Base-by-base conservation (phyloP, 371 early-diverging fungal genomes). In the Lichtheimia ornata region DNA sequence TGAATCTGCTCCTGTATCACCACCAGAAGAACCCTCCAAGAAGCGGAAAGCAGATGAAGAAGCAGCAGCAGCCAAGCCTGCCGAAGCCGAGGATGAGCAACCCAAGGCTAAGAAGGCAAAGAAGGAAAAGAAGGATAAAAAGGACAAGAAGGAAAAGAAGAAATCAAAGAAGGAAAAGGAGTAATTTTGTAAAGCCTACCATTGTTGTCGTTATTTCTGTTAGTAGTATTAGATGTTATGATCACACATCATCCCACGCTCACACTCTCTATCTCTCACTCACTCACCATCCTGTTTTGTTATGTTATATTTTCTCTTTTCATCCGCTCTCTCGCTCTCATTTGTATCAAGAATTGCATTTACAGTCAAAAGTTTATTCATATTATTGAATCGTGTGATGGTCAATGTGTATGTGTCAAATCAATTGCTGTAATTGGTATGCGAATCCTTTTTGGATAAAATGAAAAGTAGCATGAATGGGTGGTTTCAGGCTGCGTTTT, bases 141-240 rank as follows among this genome's bases (percentile, higher is more conserved):
- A 82, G 62, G 76, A 85, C 58, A 78, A 87, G 72, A 79, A 84
- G 70, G 75, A 82, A 58, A 78, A 83, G 64, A 74, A 83, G 65
- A 81, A 83, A 69, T 69, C 83, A 43, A 59, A 69, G 67, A 62
- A 66, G 54, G 52, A 69, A 60, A 55, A 50, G 18, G 35, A 58
- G 13, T 58, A 58, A 30, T 35, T 1, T 35, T 35, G 35, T 35
- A 35, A 35, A 35, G 35, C 35, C 35, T 35, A 35, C 35, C 35
- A 35, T 35, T 35, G 11, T 35, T 9, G 35, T 35, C 35, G 35
- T 35, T 35, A 9, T 35, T 35, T 35, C 9, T 11, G 35, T 2
- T 35, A 5, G 35, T 35, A 35, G 35, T 35, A 35, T 35, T 35
- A 35, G 35, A 35, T 35, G 35, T 35, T 9, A 5, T 35, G 35